phyloP scores from a whole-genome alignment of 2,329 filamentous ascomycete species.

The Lasiodiplodia theobromae region DNA sequence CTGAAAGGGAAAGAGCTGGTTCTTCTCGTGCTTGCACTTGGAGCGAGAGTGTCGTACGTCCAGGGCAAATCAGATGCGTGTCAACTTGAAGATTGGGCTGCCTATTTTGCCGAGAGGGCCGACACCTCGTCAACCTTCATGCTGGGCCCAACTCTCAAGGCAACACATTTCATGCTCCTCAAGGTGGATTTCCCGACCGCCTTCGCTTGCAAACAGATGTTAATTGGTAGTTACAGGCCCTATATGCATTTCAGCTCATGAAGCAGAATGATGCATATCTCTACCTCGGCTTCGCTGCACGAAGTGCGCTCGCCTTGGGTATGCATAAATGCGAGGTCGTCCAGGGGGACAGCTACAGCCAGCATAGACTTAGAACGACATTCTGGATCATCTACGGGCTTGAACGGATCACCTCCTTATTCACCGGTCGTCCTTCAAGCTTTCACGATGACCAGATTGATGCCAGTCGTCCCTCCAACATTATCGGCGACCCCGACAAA shows the following conservation, averaged over 20 bases:
- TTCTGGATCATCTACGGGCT: slow-evolving; percentile 7
- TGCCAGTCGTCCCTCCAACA: neutral
- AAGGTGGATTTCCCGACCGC: neutral
- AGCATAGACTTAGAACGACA: neutral
- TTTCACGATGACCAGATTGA: slow-evolving; percentile 13
- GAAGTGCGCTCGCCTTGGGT: neutral
- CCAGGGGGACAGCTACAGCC: neutral
- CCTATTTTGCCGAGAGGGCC: slow-evolving; percentile 61
- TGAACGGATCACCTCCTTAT: neutral
- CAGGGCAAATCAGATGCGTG: slow-evolving; percentile 68
- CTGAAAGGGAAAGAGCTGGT: slow-evolving; percentile 42
- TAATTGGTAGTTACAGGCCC: neutral
- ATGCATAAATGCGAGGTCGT: slow-evolving; percentile 9
- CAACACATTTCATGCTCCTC: neutral
- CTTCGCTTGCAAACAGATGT: neutral
- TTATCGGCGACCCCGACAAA: neutral
- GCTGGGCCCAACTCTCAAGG: neutral
- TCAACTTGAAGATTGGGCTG: slow-evolving; percentile 85
- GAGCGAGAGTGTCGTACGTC: slow-evolving; percentile 61
- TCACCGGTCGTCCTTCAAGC: slow-evolving; percentile 5
- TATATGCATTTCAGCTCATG: slow-evolving; percentile 10
- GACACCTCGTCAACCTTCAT: neutral
- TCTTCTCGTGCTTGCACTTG: slow-evolving; percentile 38
- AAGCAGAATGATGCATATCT: slow-evolving; percentile 7
- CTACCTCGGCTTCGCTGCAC: slow-evolving; percentile 9